Conservation (phyloP, 495 filamentous ascomycete species). For the Hypomontagnella monticulosa region DNA sequence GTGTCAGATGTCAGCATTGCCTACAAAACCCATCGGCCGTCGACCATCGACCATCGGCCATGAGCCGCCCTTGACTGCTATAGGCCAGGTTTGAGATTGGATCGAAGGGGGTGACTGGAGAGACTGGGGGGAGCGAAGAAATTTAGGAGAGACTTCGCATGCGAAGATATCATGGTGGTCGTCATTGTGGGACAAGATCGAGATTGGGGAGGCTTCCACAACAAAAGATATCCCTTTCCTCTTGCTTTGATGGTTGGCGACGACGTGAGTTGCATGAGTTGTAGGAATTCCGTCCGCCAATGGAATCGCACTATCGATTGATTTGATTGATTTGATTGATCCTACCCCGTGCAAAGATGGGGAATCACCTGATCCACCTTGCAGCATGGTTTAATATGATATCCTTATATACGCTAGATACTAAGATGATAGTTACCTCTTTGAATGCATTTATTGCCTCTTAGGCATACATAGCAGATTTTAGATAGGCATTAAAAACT, state of each 20-base stretch:
- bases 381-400: background rate
- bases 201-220: constrained; percentile 29
- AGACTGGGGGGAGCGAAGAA: background rate
- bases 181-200: constrained; percentile 45
- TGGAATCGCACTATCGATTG: constrained; percentile 9
- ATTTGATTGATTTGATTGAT: constrained; percentile 7
- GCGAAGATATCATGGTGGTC: constrained; percentile 16
- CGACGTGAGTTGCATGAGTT: constrained; percentile 8
- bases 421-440: too few relatives aligned
- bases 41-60: background rate
- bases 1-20: constrained; percentile 25
- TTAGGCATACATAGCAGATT: too few relatives aligned
- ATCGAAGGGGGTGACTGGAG: constrained; percentile 12
- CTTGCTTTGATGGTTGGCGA: constrained; percentile 2
- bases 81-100: constrained; percentile 34
- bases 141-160: background rate
- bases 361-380: constrained; percentile 30
- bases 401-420: background rate
- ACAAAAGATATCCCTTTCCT: background rate
- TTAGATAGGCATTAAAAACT: too few relatives aligned
- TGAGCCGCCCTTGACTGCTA: constrained; percentile 14
- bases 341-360: constrained; percentile 21
- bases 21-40: constrained; percentile 11
- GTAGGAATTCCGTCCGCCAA: constrained; percentile 29
- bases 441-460: too few relatives aligned